Percentiles rank a stretch among this genome's conserved stretches.
Evolutionary conservation across 495 filamentous ascomycete genomes (phyloP).

Genomic region (Talaromyces liani): DNA sequence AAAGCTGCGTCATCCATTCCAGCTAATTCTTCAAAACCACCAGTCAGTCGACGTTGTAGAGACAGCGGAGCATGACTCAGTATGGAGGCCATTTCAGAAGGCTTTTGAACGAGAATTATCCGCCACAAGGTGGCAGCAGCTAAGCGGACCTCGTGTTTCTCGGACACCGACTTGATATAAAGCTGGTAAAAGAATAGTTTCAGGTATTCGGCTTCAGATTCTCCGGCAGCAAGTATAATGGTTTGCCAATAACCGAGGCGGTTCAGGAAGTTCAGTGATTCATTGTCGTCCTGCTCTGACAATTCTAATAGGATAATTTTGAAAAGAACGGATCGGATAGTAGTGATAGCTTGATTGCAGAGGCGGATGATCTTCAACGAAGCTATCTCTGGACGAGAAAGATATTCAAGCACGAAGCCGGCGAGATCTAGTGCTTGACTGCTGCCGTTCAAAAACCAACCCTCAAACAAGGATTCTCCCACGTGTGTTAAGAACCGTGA

Average conservation of each 20-base stretch:
- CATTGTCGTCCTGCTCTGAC: constrained; percentile 68
- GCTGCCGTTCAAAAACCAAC: constrained; percentile 81
- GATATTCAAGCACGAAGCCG: constrained; percentile 76
- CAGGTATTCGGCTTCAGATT: constrained; percentile 67
- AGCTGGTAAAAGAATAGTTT: constrained; percentile 83
- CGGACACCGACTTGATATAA: constrained; percentile 71
- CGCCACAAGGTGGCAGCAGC: constrained; percentile 81
- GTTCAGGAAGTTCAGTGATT: constrained; percentile 62
- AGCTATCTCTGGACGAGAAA: constrained; percentile 78
- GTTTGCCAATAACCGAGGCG: constrained; percentile 94
- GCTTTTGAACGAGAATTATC: constrained; percentile 88
- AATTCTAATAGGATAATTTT: constrained; percentile 70
- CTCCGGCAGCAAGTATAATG: constrained; percentile 70
- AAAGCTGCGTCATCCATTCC: constrained; percentile 85
- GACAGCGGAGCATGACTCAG: constrained; percentile 58
- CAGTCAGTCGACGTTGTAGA: constrained; percentile 64
- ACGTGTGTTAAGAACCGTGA: constrained; percentile 71
- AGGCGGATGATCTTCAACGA: constrained; percentile 77
- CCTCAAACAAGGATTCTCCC: constrained; percentile 85
- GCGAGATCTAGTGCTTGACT: constrained; percentile 77
- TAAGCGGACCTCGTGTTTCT: constrained; percentile 55
- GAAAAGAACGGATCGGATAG: constrained; percentile 67
- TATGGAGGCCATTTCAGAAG: constrained; percentile 66
- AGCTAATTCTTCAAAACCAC: constrained; percentile 74
- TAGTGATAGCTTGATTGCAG: constrained; percentile 69